phyloP scores from a whole-genome alignment of 2,329 filamentous ascomycete species.

The Monilinia fructigena region DNA sequence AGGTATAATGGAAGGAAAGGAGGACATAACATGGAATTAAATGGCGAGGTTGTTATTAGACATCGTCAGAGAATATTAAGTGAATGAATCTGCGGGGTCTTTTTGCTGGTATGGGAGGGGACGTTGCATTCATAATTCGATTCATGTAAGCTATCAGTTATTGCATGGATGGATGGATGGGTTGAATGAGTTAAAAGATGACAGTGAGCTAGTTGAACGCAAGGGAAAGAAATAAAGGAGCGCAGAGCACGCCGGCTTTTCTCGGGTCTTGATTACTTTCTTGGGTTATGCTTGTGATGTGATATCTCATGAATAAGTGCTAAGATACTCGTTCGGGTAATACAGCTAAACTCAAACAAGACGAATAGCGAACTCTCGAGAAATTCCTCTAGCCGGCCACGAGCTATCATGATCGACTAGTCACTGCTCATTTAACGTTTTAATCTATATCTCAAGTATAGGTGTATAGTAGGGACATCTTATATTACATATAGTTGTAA shows the following conservation, averaged over 20 bases:
- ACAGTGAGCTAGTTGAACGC: constrained; percentile 1
- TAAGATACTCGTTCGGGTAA: too few species aligned
- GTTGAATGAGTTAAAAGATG: constrained; percentile 4
- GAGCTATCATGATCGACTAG: too few species aligned
- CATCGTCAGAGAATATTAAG: neutral
- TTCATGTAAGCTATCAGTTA: constrained; percentile 20
- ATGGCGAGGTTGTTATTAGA: neutral
- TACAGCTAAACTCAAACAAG: too few species aligned
- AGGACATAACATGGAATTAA: constrained; percentile 2
- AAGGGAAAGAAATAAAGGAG: constrained; percentile 18
- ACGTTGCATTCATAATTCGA: constrained; percentile 16
- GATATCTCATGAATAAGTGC: too few species aligned
- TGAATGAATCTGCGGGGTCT: neutral
- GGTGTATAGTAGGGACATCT: too few species aligned
- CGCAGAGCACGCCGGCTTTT: constrained; percentile 7
- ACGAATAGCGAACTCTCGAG: too few species aligned
- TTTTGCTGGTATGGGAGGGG: constrained; percentile 15
- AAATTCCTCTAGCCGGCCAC: too few species aligned
- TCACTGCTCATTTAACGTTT: too few species aligned
- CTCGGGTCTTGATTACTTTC: too few species aligned
- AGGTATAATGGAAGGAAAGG: constrained; percentile 3
- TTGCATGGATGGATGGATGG: constrained; percentile 18
- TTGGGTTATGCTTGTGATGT: too few species aligned
- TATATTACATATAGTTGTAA: too few species aligned
- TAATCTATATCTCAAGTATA: too few species aligned